These are phyloP conservation scores for Syzygium jambos DNA, from an alignment of 345 rosid genomes.

Conservation along the genomic window DNA sequence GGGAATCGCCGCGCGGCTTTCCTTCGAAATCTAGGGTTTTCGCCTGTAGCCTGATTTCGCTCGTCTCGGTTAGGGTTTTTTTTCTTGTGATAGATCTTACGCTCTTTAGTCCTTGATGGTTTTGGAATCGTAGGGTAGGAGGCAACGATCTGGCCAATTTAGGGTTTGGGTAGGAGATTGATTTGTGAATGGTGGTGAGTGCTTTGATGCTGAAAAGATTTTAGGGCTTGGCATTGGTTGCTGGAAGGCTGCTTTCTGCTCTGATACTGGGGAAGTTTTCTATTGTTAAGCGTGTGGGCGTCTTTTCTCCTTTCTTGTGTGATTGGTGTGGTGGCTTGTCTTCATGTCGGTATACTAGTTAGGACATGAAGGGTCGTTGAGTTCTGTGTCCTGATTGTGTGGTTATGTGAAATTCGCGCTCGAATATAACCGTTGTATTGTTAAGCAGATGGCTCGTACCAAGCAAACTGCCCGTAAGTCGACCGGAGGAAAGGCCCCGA, in stretches of 20 bases:
- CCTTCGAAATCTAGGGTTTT: neutral
- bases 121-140: neutral
- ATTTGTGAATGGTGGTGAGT: neutral
- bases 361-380: too few species aligned
- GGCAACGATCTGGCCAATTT: neutral
- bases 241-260: neutral
- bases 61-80: neutral
- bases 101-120: neutral
- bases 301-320: neutral
- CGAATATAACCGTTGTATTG: neutral
- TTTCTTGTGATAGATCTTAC: neutral
- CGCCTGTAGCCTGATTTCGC: neutral
- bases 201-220: neutral
- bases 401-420: neutral
- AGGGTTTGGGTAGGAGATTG: neutral
- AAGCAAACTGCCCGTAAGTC: constrained; percentile 97
- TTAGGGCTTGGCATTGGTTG: neutral
- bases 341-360: neutral
- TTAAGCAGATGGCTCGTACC: constrained; percentile 72
- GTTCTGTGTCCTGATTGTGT: neutral
- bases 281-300: neutral
- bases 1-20: neutral
- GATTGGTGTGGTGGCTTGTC: neutral
- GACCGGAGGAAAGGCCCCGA: constrained; percentile 94
- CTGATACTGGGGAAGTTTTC: neutral